These are phyloP conservation scores for Papilionanthe hybrid DNA, from an alignment of 116 monocot species.

Conservation along the genomic window DNA sequence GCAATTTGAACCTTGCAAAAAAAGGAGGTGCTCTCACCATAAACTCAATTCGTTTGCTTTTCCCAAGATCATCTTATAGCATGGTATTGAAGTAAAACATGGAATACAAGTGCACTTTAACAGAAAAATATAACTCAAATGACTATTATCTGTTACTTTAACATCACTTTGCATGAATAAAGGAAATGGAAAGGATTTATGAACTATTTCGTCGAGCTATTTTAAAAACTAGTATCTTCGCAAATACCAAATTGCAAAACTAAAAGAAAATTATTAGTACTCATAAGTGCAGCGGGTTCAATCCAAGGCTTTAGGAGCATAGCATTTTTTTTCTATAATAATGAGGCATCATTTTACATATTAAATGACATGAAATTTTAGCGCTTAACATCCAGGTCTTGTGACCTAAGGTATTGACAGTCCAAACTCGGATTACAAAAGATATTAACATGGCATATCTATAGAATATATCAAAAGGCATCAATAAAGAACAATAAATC, in stretches of 20 bases:
- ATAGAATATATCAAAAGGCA: background rate
- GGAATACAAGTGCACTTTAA: background rate
- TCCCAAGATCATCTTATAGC: background rate
- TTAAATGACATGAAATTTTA: background rate
- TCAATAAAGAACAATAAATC: background rate
- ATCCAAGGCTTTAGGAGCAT: background rate
- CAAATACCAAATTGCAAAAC: no score
- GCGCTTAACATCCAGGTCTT: background rate
- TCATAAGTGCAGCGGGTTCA: background rate
- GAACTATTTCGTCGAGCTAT: background rate
- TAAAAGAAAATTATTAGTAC: background rate
- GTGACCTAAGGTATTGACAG: no score
- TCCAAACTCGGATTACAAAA: background rate
- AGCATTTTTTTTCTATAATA: background rate
- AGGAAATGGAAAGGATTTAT: background rate
- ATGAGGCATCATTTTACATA: background rate
- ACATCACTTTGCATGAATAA: background rate
- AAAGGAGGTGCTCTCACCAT: background rate
- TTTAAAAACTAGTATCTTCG: background rate
- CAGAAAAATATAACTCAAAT: background rate
- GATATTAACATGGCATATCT: background rate
- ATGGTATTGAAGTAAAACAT: background rate
- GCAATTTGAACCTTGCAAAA: no score
- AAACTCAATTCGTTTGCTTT: background rate
- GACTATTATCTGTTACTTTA: background rate